Base-by-base conservation (phyloP, 495 filamentous ascomycete species). In the Penicillium antarcticum region DNA sequence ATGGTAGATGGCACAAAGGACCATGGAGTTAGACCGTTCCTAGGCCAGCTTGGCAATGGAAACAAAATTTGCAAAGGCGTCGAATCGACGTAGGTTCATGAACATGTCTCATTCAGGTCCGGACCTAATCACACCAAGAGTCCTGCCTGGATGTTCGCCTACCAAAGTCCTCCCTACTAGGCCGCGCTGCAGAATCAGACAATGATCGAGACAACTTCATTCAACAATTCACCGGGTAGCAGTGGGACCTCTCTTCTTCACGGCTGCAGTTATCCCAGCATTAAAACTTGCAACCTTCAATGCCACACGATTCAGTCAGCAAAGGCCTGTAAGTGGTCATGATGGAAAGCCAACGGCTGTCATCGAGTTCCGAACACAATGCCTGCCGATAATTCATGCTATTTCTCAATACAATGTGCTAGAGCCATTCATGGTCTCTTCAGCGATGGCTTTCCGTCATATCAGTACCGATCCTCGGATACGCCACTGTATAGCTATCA, bases 361-460 rank as follows among this genome's bases (percentile, higher is more conserved):
- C 7, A 67, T 74, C 14, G 46, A 47, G 5, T 68, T 74, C 45
- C 51, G 66, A n/a, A 72, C 67, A 3, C 68, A 72, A 38, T 61
- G 69, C 17, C 45, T 63, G 3, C 69, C 69, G 4, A 66, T 74
- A 1, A 48, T 71, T 5, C 59, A 67, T 33, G 55, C 68, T 0
- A n/a, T 72, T 1, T 66, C 66, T 4, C 64, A 67, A 21, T 56
- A 54, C 6, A 36, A 40, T 32, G 66, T 72, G 17, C 56, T 72
- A 14, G 53, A 72, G 41, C 55, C 66, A 2, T 71, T 65, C 32
- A 19, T 59, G 0, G 29, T 55, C 12, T 48, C 61, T 4, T 52
- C 63, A 5, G 57, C 48, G 18, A 34, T 18, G 2, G 12, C 21
- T 9, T 65, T 65, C 31, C 21, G 49, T 8, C 38, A 60, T 12